phyloP scores from a whole-genome alignment of 257 asterid genomes.

The Salvia hispanica region DNA sequence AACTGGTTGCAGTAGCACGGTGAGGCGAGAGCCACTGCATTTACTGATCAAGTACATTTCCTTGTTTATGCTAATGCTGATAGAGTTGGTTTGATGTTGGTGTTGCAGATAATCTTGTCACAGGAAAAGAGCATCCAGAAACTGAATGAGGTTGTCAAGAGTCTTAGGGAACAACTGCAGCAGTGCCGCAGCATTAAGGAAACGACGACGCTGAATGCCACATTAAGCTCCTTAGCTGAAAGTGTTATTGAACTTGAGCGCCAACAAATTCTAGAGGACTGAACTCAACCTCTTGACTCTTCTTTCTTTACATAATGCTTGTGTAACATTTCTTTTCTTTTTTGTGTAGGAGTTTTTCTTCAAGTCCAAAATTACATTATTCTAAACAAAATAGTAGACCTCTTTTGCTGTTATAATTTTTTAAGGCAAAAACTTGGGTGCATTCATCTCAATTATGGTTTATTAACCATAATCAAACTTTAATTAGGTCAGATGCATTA shows the following conservation, averaged over 20 bases:
- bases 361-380: neutral
- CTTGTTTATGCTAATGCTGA: no score
- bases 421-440: no score
- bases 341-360: neutral
- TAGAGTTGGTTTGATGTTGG: neutral
- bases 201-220: neutral
- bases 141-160: constrained; percentile 66
- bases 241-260: constrained; percentile 35
- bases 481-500: no score
- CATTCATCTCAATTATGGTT: no score
- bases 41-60: no score
- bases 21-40: no score
- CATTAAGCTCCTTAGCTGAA: constrained; percentile 50
- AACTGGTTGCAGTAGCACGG: neutral
- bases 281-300: neutral
- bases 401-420: no score
- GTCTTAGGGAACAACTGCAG: constrained; percentile 69
- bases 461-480: no score
- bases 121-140: constrained; percentile 88
- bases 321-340: neutral
- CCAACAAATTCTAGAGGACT: constrained; percentile 67
- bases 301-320: constrained; percentile 3
- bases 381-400: constrained; percentile 1
- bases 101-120: constrained; percentile 68
- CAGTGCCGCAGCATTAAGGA: constrained; percentile 56